Percentiles rank a stretch among this genome's conserved stretches.
phyloP scores from a whole-genome alignment of 345 rosid genomes.

The Kernera saxatilis region DNA sequence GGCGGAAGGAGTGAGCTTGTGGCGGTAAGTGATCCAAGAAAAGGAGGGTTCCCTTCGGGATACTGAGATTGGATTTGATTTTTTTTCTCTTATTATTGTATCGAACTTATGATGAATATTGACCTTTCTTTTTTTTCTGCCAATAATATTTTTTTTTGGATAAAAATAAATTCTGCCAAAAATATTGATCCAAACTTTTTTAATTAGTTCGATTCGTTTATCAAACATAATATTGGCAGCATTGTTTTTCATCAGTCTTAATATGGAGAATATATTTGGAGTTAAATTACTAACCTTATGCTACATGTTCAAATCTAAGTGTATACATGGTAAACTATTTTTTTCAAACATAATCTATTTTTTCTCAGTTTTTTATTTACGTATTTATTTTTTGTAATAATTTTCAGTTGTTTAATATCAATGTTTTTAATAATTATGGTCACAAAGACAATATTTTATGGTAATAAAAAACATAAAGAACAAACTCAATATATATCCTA shows the following conservation, averaged over 20 bases:
- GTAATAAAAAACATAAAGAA: too few relatives aligned
- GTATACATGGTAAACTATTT: too few relatives aligned
- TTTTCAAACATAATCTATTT: too few relatives aligned
- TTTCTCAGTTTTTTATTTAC: too few relatives aligned
- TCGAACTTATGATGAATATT: not conserved
- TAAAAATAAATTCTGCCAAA: too few relatives aligned
- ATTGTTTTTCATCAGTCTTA: not conserved
- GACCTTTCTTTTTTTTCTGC: not conserved
- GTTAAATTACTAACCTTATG: not conserved
- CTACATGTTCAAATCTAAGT: not conserved
- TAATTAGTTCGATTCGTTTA: not conserved
- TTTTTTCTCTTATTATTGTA: not conserved
- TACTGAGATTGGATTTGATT: slow-evolving; percentile 16
- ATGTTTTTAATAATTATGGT: too few relatives aligned
- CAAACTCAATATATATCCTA: too few relatives aligned
- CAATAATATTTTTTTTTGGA: not conserved
- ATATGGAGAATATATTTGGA: not conserved
- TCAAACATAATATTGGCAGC: not conserved
- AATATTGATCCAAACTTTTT: not conserved
- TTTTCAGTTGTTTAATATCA: too few relatives aligned
- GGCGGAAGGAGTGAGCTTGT: slow-evolving; percentile 28
- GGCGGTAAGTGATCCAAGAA: slow-evolving; percentile 63
- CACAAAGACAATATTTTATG: too few relatives aligned
- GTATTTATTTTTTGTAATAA: too few relatives aligned
- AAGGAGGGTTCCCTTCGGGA: slow-evolving; percentile 62